Conservation (phyloP, 352 stramenopile genomes). For the Phytophthora fragariae region DNA sequence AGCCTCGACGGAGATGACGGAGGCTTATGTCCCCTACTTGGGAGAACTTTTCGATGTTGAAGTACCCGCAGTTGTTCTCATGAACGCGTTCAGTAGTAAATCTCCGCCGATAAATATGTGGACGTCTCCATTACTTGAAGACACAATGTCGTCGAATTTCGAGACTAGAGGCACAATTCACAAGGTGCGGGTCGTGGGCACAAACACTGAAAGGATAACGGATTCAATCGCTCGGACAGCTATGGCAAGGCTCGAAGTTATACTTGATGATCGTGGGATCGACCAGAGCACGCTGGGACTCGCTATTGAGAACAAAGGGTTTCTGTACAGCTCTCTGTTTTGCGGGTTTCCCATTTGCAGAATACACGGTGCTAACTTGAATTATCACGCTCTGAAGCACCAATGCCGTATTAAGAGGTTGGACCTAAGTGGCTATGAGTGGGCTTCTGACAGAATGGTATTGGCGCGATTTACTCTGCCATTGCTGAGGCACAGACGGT, state of each 20-base stretch:
- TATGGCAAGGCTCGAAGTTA: neutral
- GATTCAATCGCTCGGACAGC: neutral
- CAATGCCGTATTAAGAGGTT: neutral
- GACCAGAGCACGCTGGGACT: neutral
- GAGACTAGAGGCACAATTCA: neutral
- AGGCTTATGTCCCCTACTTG: neutral
- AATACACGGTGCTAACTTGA: neutral
- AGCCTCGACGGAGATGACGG: neutral
- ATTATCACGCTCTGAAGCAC: neutral
- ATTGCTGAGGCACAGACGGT: slow-evolving; percentile 7
- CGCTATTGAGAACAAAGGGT: neutral
- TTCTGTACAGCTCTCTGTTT: neutral
- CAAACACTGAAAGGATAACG: neutral
- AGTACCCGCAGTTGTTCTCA: neutral
- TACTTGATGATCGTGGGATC: neutral
- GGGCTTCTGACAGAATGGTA: neutral
- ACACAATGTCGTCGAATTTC: neutral
- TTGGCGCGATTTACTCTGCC: slow-evolving; percentile 14
- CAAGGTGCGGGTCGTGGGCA: neutral
- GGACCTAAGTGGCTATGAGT: neutral
- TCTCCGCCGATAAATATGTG: neutral
- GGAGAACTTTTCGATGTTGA: neutral
- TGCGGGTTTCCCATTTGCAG: neutral
- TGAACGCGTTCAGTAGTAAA: neutral
- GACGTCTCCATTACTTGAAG: neutral